Conservation (phyloP, 2,329 filamentous ascomycete genomes). For the Claviceps purpurea region DNA sequence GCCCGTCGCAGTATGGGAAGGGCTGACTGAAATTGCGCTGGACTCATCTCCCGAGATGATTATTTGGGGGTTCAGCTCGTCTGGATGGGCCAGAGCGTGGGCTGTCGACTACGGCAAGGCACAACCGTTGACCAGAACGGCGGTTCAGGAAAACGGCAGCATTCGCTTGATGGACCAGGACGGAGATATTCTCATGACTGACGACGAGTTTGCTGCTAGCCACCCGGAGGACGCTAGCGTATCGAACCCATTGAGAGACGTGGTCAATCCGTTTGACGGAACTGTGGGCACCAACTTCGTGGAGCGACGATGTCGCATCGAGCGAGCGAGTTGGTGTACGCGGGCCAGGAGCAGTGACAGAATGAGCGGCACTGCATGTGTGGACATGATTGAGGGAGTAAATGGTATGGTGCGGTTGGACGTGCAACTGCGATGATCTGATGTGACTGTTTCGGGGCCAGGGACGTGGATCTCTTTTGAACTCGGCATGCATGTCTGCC, state of each 20-base stretch:
- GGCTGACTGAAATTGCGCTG: slow-evolving; percentile 19
- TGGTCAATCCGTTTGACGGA: slow-evolving; percentile 6
- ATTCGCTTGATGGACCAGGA: slow-evolving; percentile 18
- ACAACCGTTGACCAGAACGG: slow-evolving; percentile 9
- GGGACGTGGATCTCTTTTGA: neutral
- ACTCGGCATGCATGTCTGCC: no score
- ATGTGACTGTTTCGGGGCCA: neutral
- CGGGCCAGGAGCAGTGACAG: slow-evolving; percentile 5
- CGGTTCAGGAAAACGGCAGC: slow-evolving; percentile 19
- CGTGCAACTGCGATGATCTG: slow-evolving; percentile 18
- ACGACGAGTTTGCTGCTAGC: neutral
- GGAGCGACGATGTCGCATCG: slow-evolving; percentile 4
- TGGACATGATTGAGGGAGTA: slow-evolving; percentile 22
- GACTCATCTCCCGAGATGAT: slow-evolving; percentile 20
- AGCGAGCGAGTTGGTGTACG: slow-evolving; percentile 4
- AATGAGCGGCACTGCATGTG: slow-evolving; percentile 13
- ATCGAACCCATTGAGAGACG: neutral
- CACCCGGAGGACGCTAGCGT: neutral
- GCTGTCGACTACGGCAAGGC: slow-evolving; percentile 14
- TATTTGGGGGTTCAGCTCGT: slow-evolving; percentile 21
- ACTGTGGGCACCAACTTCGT: slow-evolving; percentile 4
- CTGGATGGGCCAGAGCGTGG: slow-evolving; percentile 22
- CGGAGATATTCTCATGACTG: slow-evolving; percentile 18
- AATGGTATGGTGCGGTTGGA: slow-evolving; percentile 25
- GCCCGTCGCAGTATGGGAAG: slow-evolving; percentile 17